phyloP scores from a whole-genome alignment of 2,329 filamentous ascomycete genomes.

The Shiraia bambusicola region DNA sequence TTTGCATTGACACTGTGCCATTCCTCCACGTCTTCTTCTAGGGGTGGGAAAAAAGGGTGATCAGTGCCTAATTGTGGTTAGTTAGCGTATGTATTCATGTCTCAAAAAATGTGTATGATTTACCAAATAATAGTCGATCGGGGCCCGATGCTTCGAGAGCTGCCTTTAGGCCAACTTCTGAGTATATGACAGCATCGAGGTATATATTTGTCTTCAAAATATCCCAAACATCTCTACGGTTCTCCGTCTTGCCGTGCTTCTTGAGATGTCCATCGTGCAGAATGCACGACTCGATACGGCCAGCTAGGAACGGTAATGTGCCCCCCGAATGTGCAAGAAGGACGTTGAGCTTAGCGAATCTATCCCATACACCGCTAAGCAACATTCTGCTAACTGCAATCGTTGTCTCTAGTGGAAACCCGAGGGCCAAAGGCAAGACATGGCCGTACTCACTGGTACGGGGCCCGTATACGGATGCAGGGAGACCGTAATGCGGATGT shows the following conservation, averaged over 20 bases:
- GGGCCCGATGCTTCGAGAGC: slow-evolving; percentile 67
- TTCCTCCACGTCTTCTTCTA: slow-evolving; percentile 62
- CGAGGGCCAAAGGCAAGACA: slow-evolving; percentile 79
- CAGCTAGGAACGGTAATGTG: slow-evolving; percentile 84
- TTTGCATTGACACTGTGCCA: slow-evolving; percentile 70
- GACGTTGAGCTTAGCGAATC: slow-evolving; percentile 67
- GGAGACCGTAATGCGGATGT: slow-evolving; percentile 90
- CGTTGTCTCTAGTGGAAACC: slow-evolving; percentile 90
- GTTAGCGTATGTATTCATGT: slow-evolving; percentile 4
- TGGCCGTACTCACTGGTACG: slow-evolving; percentile 77
- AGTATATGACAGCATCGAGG: slow-evolving; percentile 84
- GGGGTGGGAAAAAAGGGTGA: slow-evolving; percentile 81
- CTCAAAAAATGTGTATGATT: slow-evolving; percentile 15
- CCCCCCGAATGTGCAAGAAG: slow-evolving; percentile 87
- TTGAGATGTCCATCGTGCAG: slow-evolving; percentile 77
- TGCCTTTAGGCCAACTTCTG: slow-evolving; percentile 69
- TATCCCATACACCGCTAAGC: slow-evolving; percentile 81
- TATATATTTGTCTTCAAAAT: slow-evolving; percentile 75
- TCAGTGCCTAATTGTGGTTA: slow-evolving; percentile 59
- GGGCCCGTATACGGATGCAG: slow-evolving; percentile 75
- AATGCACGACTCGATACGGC: slow-evolving; percentile 84
- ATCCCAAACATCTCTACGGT: slow-evolving; percentile 64
- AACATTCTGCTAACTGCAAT: slow-evolving; percentile 88
- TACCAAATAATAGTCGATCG: slow-evolving; percentile 73
- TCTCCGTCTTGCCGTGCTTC: slow-evolving; percentile 59